These are phyloP conservation scores for Penicillium herquei DNA, from an alignment of 495 filamentous ascomycete genomes.

Conservation along the genomic window DNA sequence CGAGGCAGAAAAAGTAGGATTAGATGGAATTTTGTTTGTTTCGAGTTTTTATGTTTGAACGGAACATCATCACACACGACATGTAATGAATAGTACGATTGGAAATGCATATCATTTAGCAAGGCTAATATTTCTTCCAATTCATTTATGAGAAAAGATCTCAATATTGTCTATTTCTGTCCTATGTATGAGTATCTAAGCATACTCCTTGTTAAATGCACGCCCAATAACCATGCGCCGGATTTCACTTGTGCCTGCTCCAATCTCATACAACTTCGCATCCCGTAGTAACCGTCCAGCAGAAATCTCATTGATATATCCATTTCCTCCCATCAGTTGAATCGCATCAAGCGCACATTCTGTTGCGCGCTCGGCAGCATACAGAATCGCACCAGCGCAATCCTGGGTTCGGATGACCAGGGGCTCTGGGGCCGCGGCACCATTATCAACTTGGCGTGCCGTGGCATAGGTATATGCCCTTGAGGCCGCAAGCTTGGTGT, in stretches of 20 bases:
- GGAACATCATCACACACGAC: conserved; percentile 2
- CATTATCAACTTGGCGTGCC: conserved; percentile 72
- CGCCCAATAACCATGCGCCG: conserved; percentile 92
- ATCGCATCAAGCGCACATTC: conserved; percentile 89
- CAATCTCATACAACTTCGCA: conserved; percentile 94
- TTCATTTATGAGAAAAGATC: too few species aligned
- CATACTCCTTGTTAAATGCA: conserved; percentile 89
- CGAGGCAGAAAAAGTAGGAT: conserved; percentile 23
- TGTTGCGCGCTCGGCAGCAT: conserved; percentile 90
- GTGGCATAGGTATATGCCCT: conserved; percentile 77
- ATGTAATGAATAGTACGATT: conserved; percentile 9
- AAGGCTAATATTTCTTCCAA: too few species aligned
- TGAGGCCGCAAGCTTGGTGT: conserved; percentile 83
- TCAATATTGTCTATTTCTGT: neutral
- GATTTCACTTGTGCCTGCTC: conserved; percentile 93
- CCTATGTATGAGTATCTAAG: conserved; percentile 13
- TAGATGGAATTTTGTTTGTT: neutral
- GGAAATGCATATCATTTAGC: conserved; percentile 4
- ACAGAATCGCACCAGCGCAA: conserved; percentile 91
- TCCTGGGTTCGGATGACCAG: conserved; percentile 73
- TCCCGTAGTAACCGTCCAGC: conserved; percentile 84
- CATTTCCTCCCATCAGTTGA: conserved; percentile 92
- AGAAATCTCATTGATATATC: conserved; percentile 93
- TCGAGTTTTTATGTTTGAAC: neutral
- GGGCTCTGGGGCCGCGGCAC: conserved; percentile 43